These are phyloP conservation scores for Suhomyces taliae DNA, from an alignment of 1,139 yeast species.

Conservation along the genomic window DNA sequence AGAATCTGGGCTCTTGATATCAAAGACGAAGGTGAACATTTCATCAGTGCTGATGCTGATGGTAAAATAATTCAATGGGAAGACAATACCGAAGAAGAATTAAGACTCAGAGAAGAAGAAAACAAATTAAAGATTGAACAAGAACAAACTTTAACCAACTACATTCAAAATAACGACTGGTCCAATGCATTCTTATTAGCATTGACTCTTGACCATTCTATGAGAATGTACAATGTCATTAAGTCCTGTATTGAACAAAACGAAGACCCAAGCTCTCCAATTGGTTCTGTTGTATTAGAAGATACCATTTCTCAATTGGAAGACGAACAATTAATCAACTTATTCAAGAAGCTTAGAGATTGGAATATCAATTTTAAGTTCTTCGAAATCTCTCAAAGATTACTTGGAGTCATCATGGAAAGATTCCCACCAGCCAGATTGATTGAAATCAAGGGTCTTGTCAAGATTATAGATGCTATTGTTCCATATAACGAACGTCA, in stretches of 20 bases:
- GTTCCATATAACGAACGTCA: conserved; percentile 90
- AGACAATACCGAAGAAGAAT: conserved; percentile 75
- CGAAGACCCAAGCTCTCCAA: conserved; percentile 48
- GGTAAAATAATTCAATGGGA: conserved; percentile 87
- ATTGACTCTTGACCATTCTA: conserved; percentile 80
- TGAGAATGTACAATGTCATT: conserved; percentile 73
- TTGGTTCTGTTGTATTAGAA: conserved; percentile 67
- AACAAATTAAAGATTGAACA: conserved; percentile 69
- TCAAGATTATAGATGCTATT: conserved; percentile 67
- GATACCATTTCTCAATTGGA: conserved; percentile 58
- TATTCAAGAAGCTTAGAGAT: conserved; percentile 78
- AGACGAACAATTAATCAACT: conserved; percentile 55
- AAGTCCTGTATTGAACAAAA: conserved; percentile 47
- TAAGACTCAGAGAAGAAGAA: conserved; percentile 41
- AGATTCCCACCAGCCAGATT: conserved; percentile 55
- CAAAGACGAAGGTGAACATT: conserved; percentile 62
- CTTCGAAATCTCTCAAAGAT: conserved; percentile 75
- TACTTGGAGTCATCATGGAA: conserved; percentile 63
- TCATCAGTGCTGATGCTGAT: conserved; percentile 92
- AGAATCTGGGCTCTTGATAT: conserved; percentile 88
- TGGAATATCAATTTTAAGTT: conserved; percentile 93
- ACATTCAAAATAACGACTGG: conserved; percentile 74
- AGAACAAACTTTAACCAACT: conserved; percentile 81
- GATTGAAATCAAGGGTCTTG: conserved; percentile 64
- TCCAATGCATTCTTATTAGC: conserved; percentile 85